Base-by-base conservation (phyloP, 2,329 filamentous ascomycete genomes). In the Penicillium capsulatum region DNA sequence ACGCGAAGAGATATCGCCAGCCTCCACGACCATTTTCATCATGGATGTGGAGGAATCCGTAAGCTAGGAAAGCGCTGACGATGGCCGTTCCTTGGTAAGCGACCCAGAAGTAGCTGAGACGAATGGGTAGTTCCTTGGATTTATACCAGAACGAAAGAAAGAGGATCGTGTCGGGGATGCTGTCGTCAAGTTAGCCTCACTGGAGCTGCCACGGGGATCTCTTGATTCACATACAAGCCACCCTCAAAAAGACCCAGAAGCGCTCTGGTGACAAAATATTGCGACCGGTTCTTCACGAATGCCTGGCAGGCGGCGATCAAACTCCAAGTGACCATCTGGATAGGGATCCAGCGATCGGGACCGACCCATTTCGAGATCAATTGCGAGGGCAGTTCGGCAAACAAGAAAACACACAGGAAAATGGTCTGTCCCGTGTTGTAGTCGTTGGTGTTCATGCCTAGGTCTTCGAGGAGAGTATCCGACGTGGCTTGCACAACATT, bases 121-220 rank as follows among this genome's bases (percentile, higher is more conserved):
- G 75, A 8, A 76, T 73, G 0, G 84, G 82, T 0, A 90, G 68
- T 58, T 89, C 85, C 36, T 73, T 73, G 0, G 78, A 78, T 31
- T 79, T 88, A 66, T 88, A 90, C 63, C 83, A 90, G 61, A 89
- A 89, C 3, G 78, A 81, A 4, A 87, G 69, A 61, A 83, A 88
- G 0, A 69, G 54, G 10, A 69, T 67, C 0, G 64, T 67, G 14
- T 69, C 66, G 2, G 66, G 65, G 31, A 69, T 69, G 42, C 63
- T 66, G 26, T n/a, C 7, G 11, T 29, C 7, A 6, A 13, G 30
- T 51, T 33, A 56, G 34, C n/a, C n/a, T 22, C 5, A 22, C 19
- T 22, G 19, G 10, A 1, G 15, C 15, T 4, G 26, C 13, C 5
- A 6, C 15, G 7, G 17, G 11, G n/a, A 31, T 14, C 3, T 80